A percentile compares a stretch with the other conserved stretches of the same genome.
Conservation (phyloP, 2,329 filamentous ascomycete genomes). For the Cladosporium sp. region DNA sequence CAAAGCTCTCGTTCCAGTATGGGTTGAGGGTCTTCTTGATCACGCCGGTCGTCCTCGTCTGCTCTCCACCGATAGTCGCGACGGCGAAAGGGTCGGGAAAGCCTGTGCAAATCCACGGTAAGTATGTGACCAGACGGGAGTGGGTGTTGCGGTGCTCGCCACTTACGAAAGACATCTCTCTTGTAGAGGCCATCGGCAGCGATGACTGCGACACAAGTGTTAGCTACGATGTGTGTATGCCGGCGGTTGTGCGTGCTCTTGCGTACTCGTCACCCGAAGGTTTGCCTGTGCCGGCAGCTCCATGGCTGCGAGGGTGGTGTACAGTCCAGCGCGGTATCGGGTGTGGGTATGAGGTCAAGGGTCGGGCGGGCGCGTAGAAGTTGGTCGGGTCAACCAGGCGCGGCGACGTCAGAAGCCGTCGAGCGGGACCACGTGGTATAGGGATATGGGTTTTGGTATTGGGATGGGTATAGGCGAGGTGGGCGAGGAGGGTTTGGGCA, state of each 20-base stretch:
- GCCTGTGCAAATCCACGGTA: slow-evolving; percentile 49
- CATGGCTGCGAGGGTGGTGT: slow-evolving; percentile 28
- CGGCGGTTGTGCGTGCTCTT: slow-evolving; percentile 14
- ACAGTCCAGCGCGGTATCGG: neutral
- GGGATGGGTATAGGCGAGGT: neutral
- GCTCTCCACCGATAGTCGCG: slow-evolving; percentile 93
- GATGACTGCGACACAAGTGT: slow-evolving; percentile 65
- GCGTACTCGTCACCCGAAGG: slow-evolving; percentile 85
- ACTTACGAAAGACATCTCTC: slow-evolving; percentile 96
- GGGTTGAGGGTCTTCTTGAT: slow-evolving; percentile 97
- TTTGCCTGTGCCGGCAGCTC: slow-evolving; percentile 61
- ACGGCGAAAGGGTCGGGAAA: slow-evolving; percentile 98
- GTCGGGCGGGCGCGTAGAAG: neutral
- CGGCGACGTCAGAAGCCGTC: neutral
- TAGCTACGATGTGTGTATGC: slow-evolving; percentile 14
- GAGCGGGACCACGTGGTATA: slow-evolving; percentile 3
- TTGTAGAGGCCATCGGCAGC: slow-evolving; percentile 98
- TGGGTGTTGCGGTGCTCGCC: slow-evolving; percentile 13
- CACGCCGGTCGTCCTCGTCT: slow-evolving; percentile 95
- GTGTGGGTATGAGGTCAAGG: neutral
- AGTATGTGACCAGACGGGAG: slow-evolving; percentile 14
- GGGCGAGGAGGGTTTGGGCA: neutral
- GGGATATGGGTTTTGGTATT: neutral
- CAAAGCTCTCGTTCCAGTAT: slow-evolving; percentile 99
- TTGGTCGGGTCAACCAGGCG: neutral